Base-by-base conservation (phyloP, 2,329 filamentous ascomycete species). In the Cladobotryum protrusum region DNA sequence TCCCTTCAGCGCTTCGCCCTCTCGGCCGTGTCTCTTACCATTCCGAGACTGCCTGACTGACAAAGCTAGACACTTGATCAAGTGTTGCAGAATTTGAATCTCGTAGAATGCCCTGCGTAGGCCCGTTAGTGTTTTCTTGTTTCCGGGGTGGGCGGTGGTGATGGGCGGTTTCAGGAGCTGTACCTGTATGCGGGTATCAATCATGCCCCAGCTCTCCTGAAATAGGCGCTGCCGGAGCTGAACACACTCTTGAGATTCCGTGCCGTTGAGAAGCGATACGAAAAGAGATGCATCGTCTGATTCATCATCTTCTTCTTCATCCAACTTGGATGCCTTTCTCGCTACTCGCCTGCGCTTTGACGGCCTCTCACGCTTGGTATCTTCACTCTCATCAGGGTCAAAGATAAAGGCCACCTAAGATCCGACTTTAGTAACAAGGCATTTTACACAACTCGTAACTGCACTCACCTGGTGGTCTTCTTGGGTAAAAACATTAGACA, bases 401-500 rank as follows among this genome's bases (percentile, higher is more conserved):
- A 84, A 86, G 55, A 86, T 68, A 63, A 82, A 86, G 49, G 81
- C 79, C 43, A 76, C 75, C 82, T 86, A 61, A 34, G 29, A 18
- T 43, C 17, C 42, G 47, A n/a, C 32, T 8, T 50, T 33, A 46
- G 47, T 37, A 43, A 17, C 11, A 15, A 18, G 17, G 13, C 11
- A 1, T 39, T 39, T 39, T 39, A 18, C 15, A 29, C 7, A 6
- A 29, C 24, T 65, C 47, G 61, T 52, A 49, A 50, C 17, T 36
- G 24, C 6, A 34, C 48, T 53, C 59, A 74, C 74, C 61, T 73
- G 69, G 43, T 76, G 70, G 43, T 77, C 73, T 46, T 74, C 67
- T 42, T 72, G 67, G n/a, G 58, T 59, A 48, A 71, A 67, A 6
- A 47, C 41, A 33, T 54, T 52, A 9, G 45, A 43, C 2, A 29